Conservation (phyloP, 371 early-diverging fungal species). For the Mortierella sp. region DNA sequence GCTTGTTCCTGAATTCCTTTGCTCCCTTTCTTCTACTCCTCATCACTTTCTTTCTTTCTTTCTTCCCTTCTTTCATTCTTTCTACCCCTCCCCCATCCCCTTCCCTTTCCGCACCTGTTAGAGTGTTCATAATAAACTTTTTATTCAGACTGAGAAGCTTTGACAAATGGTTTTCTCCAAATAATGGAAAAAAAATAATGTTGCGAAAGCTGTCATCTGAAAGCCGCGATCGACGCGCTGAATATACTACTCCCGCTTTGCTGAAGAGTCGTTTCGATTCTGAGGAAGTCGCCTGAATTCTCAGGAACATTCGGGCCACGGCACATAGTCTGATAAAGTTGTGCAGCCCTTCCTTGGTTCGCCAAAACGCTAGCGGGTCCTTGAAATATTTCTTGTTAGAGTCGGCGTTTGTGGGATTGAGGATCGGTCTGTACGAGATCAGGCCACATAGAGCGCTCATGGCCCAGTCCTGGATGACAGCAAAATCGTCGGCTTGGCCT, state of each 20-base stretch:
- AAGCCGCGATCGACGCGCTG: neutral
- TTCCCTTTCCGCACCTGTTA: neutral
- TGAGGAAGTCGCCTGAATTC: neutral
- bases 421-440: neutral
- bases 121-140: neutral
- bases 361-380: constrained; percentile 3
- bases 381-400: constrained; percentile 4
- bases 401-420: neutral
- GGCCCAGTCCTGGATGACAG: neutral
- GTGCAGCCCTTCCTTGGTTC: neutral
- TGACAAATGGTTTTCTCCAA: neutral
- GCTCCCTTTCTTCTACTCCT: neutral
- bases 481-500: neutral
- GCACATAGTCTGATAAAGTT: neutral
- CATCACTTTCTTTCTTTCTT: neutral
- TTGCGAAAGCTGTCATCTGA: neutral
- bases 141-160: neutral
- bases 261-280: constrained; percentile 3
- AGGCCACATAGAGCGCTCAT: constrained; percentile 2
- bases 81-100: neutral
- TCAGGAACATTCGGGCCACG: constrained; percentile 12
- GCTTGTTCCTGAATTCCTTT: too few relatives aligned
- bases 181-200: neutral
- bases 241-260: constrained; percentile 3
- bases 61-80: neutral